Evolutionary conservation across 2,329 filamentous ascomycete genomes (phyloP).

Genomic region (Ascochyta rabiei): DNA sequence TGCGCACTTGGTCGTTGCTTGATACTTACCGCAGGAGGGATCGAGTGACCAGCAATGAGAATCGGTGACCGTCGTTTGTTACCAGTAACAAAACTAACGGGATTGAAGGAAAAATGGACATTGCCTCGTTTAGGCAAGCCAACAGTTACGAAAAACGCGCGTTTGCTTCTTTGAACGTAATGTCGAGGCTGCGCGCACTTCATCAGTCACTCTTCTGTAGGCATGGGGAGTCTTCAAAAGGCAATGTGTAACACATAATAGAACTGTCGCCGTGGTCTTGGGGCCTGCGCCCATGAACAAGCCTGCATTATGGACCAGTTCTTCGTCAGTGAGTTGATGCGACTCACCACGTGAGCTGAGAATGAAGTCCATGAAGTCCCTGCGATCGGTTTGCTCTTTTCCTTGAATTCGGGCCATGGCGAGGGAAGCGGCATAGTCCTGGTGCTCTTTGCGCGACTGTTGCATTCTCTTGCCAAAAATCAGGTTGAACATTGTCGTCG

Average conservation of each 20-base stretch:
- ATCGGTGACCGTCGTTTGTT: constrained; percentile 4
- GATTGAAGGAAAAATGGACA: constrained; percentile 16
- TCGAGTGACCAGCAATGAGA: constrained; percentile 10
- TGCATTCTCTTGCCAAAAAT: constrained; percentile 12
- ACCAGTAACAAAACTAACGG: constrained; percentile 2
- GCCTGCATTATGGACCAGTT: constrained; percentile 15
- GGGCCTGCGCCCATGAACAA: constrained; percentile 29
- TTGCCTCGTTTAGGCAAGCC: constrained; percentile 9
- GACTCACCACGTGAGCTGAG: constrained; percentile 12
- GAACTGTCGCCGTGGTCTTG: constrained; percentile 31
- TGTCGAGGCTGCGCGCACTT: constrained; percentile 31
- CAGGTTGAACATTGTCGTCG: constrained; percentile 9
- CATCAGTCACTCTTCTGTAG: constrained; percentile 13
- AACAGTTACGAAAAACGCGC: constrained; percentile 12
- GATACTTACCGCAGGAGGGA: constrained; percentile 10
- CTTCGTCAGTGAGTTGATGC: constrained; percentile 10
- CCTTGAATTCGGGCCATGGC: constrained; percentile 15
- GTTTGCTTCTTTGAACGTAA: constrained; percentile 15
- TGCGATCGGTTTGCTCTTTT: constrained; percentile 8
- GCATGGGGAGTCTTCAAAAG: constrained; percentile 19
- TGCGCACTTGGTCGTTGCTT: no score
- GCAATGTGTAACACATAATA: constrained; percentile 22
- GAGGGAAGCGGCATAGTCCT: constrained; percentile 11
- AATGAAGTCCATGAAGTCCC: constrained; percentile 20
- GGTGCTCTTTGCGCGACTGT: constrained; percentile 13